Percentiles rank a stretch among this genome's conserved stretches.
These are phyloP conservation scores for Akanthomyces uredinophilus DNA, from an alignment of 2,329 filamentous ascomycete genomes.

Conservation along the genomic window DNA sequence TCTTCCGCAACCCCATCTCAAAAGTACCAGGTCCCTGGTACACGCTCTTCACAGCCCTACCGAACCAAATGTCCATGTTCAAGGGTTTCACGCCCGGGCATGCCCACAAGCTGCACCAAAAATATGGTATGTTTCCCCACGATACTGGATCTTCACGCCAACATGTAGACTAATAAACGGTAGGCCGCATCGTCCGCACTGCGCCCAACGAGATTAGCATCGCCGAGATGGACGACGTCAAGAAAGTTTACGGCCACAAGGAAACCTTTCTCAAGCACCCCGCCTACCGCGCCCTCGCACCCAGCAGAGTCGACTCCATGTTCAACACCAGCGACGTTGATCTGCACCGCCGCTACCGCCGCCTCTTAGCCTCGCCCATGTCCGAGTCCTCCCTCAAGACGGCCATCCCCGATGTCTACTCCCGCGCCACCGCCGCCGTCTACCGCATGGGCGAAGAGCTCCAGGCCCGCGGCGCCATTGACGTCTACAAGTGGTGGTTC, in stretches of 20 bases:
- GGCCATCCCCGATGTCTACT: constrained; percentile 30
- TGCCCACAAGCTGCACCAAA: constrained; percentile 21
- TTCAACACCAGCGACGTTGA: constrained; percentile 37
- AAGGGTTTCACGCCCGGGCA: constrained; percentile 17
- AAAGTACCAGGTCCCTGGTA: constrained; percentile 25
- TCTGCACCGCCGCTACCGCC: constrained; percentile 35
- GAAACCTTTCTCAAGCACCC: constrained; percentile 23
- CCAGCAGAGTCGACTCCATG: constrained; percentile 20
- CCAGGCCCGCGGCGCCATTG: constrained; percentile 28
- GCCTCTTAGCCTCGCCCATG: constrained; percentile 37
- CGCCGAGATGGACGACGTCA: constrained; percentile 20
- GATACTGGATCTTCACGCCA: not conserved
- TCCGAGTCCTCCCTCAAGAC: constrained; percentile 31
- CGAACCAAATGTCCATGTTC: constrained; percentile 19
- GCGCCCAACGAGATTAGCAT: constrained; percentile 22
- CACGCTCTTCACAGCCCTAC: constrained; percentile 19
- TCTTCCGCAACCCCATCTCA: constrained; percentile 12
- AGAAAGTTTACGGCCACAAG: constrained; percentile 29
- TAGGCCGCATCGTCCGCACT: constrained; percentile 24
- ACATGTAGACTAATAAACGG: not conserved
- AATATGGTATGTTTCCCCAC: constrained; percentile 19
- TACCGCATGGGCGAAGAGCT: constrained; percentile 41
- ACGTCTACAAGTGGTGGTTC: constrained; percentile 50
- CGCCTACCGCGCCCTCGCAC: constrained; percentile 22
- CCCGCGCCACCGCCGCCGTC: constrained; percentile 35